phyloP scores from a whole-genome alignment of 1,284 basidiomycete genomes.

The Cutaneotrichosporon sp. region DNA sequence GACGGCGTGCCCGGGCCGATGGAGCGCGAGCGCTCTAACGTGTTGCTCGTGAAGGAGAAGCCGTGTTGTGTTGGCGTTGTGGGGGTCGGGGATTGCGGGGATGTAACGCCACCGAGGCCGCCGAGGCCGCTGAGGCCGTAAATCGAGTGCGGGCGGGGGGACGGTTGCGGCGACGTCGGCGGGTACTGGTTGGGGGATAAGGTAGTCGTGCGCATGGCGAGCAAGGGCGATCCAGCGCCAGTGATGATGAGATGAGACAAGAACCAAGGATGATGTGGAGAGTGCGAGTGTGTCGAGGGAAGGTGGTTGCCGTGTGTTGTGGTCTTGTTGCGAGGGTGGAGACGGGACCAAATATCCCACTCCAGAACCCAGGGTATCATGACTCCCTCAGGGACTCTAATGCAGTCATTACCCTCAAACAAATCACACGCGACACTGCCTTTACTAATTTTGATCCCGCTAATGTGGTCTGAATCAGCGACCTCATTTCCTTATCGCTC shows the following conservation, averaged over 20 bases:
- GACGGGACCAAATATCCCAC: too few relatives aligned
- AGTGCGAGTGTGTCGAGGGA: not conserved
- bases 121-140: slow-evolving; percentile 6
- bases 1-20: slow-evolving; percentile 1
- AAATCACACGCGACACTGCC: not conserved
- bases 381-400: not conserved
- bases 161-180: not conserved
- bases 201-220: slow-evolving; percentile 5
- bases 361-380: not conserved
- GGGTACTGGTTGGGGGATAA: not conserved
- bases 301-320: not conserved
- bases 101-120: slow-evolving; percentile 3
- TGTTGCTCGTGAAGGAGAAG: not conserved
- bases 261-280: not conserved
- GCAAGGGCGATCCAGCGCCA: not conserved
- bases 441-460: not conserved
- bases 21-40: slow-evolving; percentile 19
- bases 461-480: too few relatives aligned
- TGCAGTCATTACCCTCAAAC: not conserved
- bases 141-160: slow-evolving; percentile 7
- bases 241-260: not conserved
- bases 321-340: not conserved
- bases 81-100: not conserved
- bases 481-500: too few relatives aligned
- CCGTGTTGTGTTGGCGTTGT: not conserved